Evolutionary conservation across 345 rosid species (phyloP), one percentile per base, ranked within the genome.

Genomic region (Eucalyptus caleyi): DNA sequence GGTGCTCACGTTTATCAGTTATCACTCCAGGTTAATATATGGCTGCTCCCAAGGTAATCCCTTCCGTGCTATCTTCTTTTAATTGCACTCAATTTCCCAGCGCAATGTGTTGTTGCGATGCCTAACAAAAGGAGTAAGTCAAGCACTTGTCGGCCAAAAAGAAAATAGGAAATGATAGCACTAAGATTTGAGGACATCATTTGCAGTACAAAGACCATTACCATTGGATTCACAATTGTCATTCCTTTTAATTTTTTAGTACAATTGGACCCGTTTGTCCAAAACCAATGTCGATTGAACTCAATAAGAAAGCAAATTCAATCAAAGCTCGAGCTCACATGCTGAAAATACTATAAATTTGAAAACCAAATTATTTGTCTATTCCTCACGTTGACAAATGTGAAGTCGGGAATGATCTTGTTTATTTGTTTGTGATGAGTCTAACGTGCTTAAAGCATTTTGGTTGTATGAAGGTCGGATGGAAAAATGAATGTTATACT

Each of bases 191-290:
- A 56, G 62, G 62, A 56, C 3, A 23, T 53, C 0, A 53, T 56
- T 23, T 56, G 12, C 1, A 9, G 30, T 4, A 56, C 12, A 56
- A 56, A 56, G 6, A 23, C 30, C 13, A 56, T 24, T 56, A 56
- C 6, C 30, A 56, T 56, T 56, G 62, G 62, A 54, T 54, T 54
- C 27, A 21, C 27, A 5, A 54, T 54, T 54, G 26, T 19, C 60
- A 54, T 54, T 54, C 60, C 60, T 54, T 8, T 54, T 54, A 54
- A 54, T 19, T 54, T 54, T 59, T 59, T 1, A 26, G n/a, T 59
- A 0, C n/a, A 27, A 11, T 3, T 59, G 7, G n/a, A 26, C 7
- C 6, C 1, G 7, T 10, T 59, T 59, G n/a, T 26, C 67, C n/a
- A 24, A 24, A 26, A 59, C n/a, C n/a, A 26, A 59, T 11, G n/a